phyloP scores from a whole-genome alignment of 2,329 filamentous ascomycete genomes.

The Teratosphaeria gauchensis region DNA sequence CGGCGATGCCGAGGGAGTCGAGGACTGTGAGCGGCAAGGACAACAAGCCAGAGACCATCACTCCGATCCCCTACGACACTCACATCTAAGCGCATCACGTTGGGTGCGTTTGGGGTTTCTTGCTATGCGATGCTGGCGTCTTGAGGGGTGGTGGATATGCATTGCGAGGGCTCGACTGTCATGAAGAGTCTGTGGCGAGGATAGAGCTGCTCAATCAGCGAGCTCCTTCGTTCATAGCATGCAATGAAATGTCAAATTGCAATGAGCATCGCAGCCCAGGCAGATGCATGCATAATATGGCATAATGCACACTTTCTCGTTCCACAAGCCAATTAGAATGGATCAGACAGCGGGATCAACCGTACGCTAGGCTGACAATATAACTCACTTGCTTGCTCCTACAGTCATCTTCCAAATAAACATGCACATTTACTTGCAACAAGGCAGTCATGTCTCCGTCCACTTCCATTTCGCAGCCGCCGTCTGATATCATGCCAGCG shows the following conservation, averaged over 20 bases:
- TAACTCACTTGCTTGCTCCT: neutral
- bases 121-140: neutral
- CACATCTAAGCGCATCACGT: slow-evolving; percentile 61
- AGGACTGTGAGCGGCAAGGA: slow-evolving; percentile 70
- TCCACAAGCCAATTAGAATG: neutral
- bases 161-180: neutral
- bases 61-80: slow-evolving; percentile 92
- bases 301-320: neutral
- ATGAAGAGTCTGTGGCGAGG: neutral
- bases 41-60: slow-evolving; percentile 82
- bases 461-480: neutral
- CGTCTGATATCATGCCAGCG: neutral
- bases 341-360: neutral
- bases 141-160: neutral
- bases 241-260: slow-evolving; percentile 3
- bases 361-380: neutral
- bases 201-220: neutral
- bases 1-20: slow-evolving; percentile 67
- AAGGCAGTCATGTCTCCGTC: neutral
- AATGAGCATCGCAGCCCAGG: neutral
- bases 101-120: neutral
- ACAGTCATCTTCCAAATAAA: neutral
- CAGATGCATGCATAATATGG: neutral
- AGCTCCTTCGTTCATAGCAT: slow-evolving; percentile 1
- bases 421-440: neutral